Conservation (phyloP, 148 eudicot genomes). For the Cornus suecica region DNA sequence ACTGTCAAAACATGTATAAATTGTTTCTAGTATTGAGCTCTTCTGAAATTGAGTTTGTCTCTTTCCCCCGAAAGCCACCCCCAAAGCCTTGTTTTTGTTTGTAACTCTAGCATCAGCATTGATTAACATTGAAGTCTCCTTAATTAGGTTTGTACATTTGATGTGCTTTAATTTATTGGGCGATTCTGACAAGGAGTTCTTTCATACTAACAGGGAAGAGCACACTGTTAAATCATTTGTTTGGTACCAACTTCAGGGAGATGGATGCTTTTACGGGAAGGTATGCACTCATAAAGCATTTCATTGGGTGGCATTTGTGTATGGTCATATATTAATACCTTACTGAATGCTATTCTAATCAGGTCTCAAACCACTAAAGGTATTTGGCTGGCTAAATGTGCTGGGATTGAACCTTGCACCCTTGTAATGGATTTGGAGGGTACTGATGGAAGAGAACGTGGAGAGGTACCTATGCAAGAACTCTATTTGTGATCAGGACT, state of each 20-base stretch:
- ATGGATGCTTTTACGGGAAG: slow-evolving; percentile 99
- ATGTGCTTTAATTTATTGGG: not conserved
- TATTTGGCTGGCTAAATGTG: slow-evolving; percentile 91
- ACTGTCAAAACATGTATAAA: not conserved
- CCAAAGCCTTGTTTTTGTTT: not conserved
- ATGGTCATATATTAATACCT: slow-evolving; percentile 8
- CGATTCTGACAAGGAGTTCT: slow-evolving; percentile 1
- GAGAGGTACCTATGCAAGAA: slow-evolving; percentile 58
- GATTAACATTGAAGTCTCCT: not conserved
- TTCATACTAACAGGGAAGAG: slow-evolving; percentile 73
- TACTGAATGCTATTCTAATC: slow-evolving; percentile 1
- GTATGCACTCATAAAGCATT: slow-evolving; percentile 30
- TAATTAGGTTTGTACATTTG: not conserved
- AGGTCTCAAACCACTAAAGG: slow-evolving; percentile 99
- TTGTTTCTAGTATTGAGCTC: not conserved
- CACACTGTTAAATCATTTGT: slow-evolving; percentile 78
- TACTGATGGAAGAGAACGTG: slow-evolving; percentile 98
- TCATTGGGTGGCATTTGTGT: not conserved
- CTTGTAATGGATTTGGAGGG: slow-evolving; percentile 99
- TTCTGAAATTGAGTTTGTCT: not conserved
- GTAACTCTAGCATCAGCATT: not conserved
- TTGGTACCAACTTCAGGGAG: slow-evolving; percentile 86
- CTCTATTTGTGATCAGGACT: not conserved
- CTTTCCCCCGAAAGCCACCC: no score
- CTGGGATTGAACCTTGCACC: slow-evolving; percentile 91